Base-by-base conservation (phyloP, 202 grass and related monocot species). In the Zizania palustris region DNA sequence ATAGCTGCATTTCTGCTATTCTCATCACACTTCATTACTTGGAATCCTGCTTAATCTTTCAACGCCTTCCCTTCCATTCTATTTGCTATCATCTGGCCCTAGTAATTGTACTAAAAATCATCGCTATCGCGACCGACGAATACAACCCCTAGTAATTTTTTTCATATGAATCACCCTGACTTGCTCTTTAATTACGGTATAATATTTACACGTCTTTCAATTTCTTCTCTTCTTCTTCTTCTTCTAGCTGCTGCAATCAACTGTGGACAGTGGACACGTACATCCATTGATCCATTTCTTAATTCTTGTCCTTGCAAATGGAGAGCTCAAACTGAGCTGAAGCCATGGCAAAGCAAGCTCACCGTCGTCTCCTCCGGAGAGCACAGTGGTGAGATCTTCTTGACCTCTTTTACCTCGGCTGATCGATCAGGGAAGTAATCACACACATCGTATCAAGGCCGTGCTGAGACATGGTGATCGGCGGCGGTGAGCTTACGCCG, bases 1-100 rank as follows among this genome's bases (percentile, higher is more conserved):
- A 37, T 75, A 63, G 87, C 56, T 60, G 58, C 81, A 59, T 69
- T 74, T 69, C 80, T 89, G 76, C 44, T 93, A 8, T 20, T 90
- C 58, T 85, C 82, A 42, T 65, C 57, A 53, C 82, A 58, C 28
- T 60, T 20, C 49, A 21, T 81, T n/a, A n/a, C n/a, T n/a, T n/a
- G n/a, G n/a, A 55, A 53, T 22, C 45, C 49, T 18, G 5, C 65
- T 70, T 81, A 33, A 80, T 65, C 43, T 87, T 15, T 15, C 68
- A 69, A 2, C 48, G 71, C 76, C 78, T 60, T 43, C 68, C 46
- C 10, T 75, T 35, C 61, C 75, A 33, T 61, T 54, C 2, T 56
- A 9, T 45, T 39, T 42, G 5, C 21, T 66, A 5, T 36, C 10
- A 6, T 55, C 51, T 55, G n/a, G 51, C n/a, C 13, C 2, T 28